Evolutionary conservation across 306 rosid genomes (phyloP), one percentile per base, ranked within the genome.

Genomic region (Geum urbanum): DNA sequence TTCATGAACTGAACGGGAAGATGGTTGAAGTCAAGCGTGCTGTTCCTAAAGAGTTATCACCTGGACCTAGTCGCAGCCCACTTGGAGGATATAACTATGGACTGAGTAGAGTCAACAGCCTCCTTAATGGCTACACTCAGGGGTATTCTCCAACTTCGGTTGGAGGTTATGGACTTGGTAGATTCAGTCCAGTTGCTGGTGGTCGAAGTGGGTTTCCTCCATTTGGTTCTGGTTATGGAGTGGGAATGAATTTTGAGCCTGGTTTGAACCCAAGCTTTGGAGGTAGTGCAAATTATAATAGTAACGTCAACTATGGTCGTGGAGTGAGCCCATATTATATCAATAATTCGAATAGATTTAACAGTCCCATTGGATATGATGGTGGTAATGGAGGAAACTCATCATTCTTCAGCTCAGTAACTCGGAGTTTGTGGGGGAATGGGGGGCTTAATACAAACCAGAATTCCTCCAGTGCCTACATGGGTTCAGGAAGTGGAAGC

Each of bases 1-100:
- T 91, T 69, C 97, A 91, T 82, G 97, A 91, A 76, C 81, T 91
- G 74, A 91, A 91, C 48, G 96, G 97, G 56, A 91, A 89, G 78
- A 83, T 87, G 94, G 96, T 89, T 70, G 97, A 91, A 83, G 97
- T 91, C 77, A 91, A 91, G 91, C 83, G 90, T 60, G 97, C 97
- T 50, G 94, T 91, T 79, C 97, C 97, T 35, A 91, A 91, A 81
- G 96, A 91, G 82, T 79, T 87, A 69, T 91, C 92, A 27, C 91
- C 96, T 5, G 90, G 91, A 74, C 86, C 91, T 4, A 87, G 79
- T 80, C 94, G 94, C 74, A 80, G 91, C 66, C 94, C 97, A 41
- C 79, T 89, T 35, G 80, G 82, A 56, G 96, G 89, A 72, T 91
- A 81, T 79, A 87, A 87, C 81, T 76, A 85, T 72, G 87, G 89